Percentiles rank a stretch among this genome's conserved stretches.
Evolutionary conservation across 176 grass and related monocot genomes (phyloP).

Genomic region (Carex myosuroides): DNA sequence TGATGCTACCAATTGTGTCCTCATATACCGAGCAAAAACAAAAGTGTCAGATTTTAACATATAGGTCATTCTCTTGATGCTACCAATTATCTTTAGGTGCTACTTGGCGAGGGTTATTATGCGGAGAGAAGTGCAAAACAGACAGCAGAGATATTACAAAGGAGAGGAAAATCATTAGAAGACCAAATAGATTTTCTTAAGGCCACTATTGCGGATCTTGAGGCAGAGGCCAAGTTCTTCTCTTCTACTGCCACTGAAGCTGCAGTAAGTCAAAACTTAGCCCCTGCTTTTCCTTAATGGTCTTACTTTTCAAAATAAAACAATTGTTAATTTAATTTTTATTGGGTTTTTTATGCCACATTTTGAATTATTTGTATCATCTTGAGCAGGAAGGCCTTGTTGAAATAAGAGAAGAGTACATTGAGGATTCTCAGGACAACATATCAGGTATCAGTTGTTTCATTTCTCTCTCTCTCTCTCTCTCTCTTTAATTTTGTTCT

Average conservation of each 20-base stretch:
- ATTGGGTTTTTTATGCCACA: not conserved
- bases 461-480: conserved; percentile 15
- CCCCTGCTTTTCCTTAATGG: not conserved
- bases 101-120: conserved; percentile 88
- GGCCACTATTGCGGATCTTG: conserved; percentile 61
- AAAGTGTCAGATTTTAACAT: not conserved
- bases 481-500: not conserved
- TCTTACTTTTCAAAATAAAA: conserved; percentile 1
- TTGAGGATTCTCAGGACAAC: conserved; percentile 40
- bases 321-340: conserved; percentile 1
- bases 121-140: conserved; percentile 76
- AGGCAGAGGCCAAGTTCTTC: conserved; percentile 71
- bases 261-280: conserved; percentile 32
- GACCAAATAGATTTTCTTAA: conserved; percentile 61
- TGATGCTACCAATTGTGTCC: not conserved
- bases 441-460: conserved; percentile 34
- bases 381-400: conserved; percentile 72
- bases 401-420: conserved; percentile 96
- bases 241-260: conserved; percentile 43
- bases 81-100: conserved; percentile 44
- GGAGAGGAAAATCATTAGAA: conserved; percentile 66
- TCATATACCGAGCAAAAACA: not conserved
- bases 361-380: conserved; percentile 19
- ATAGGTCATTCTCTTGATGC: not conserved
- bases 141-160: conserved; percentile 58